Base-by-base conservation (phyloP, 129 eudicot species). In the Flaveria robusta region DNA sequence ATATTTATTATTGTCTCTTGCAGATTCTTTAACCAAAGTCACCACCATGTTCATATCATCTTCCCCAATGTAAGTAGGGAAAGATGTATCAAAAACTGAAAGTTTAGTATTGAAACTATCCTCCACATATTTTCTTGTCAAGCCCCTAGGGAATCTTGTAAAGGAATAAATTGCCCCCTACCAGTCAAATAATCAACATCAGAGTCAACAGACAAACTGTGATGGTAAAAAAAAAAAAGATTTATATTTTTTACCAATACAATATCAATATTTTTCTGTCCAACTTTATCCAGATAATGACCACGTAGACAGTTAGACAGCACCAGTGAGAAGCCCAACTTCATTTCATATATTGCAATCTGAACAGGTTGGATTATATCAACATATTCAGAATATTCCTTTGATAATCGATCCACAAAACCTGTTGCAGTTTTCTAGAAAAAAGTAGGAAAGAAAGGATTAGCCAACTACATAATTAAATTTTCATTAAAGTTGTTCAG, bases 291-390 rank as follows among this genome's bases (percentile, higher is more conserved):
- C 79, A 81, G 66, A 41, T 73, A 80, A 5, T 77, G 74, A 79
- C 83, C 77, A 45, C 72, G 72, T 65, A 84, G 50, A 15, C 76
- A 37, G 79, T 83, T 85, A 47, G 96, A 83, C 39, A 82, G 77
- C 37, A 87, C 79, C 77, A 95, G 78, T 14, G 94, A 83, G 71
- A 95, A 66, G 42, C 99, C 99, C 72, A 91, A 79, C 79, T 95
- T 95, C 87, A 95, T 87, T 84, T 95, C 99, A 76, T 89, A 95
- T 71, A 95, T 62, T 71, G 99, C 96, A 77, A 87, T 83, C 79
- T 87, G 99, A 66, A 95, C 79, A 43, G 99, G 96, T 81, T 91
- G 92, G 64, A 85, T 63, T 34, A 91, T 76, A 81, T 95, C 99
- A 46, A 77, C 74, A 75, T 89, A 95, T 58, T 79, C 86, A 7